These are phyloP conservation scores for Hyphopichia khmerensis DNA, from an alignment of 1,139 yeast species.

Conservation along the genomic window DNA sequence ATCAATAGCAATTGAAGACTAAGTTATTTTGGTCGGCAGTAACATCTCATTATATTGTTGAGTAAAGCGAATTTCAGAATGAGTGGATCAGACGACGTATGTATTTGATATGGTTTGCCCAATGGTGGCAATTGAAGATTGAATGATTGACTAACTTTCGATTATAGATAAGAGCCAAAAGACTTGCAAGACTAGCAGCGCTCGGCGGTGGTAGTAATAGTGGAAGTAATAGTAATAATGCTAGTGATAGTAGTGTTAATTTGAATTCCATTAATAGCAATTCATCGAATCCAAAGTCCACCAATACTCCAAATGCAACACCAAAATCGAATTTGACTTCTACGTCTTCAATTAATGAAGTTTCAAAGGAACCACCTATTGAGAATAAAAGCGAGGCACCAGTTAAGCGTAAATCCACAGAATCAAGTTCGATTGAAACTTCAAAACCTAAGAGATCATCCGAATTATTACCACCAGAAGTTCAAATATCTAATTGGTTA, in stretches of 20 bases:
- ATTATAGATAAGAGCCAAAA: slow-evolving; percentile 51
- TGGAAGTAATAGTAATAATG: background rate
- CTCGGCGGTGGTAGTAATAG: slow-evolving; percentile 8
- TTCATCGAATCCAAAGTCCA: slow-evolving; percentile 2
- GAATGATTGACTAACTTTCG: background rate
- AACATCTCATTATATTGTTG: no score
- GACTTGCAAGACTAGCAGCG: slow-evolving; percentile 51
- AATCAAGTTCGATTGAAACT: background rate
- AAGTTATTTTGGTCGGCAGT: no score
- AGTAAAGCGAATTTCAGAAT: slow-evolving; percentile 3
- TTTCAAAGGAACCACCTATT: background rate
- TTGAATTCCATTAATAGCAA: background rate
- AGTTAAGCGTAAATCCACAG: background rate
- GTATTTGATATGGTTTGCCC: no score
- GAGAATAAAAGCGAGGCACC: background rate
- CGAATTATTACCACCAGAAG: slow-evolving; percentile 11
- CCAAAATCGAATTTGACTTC: background rate
- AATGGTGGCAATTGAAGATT: background rate
- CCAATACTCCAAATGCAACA: slow-evolving; percentile 5
- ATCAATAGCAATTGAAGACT: no score
- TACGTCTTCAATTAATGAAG: background rate
- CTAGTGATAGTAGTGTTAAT: background rate
- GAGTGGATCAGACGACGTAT: slow-evolving; percentile 22
- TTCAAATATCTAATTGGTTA: slow-evolving; percentile 30
- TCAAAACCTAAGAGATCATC: background rate